Evolutionary conservation across 345 rosid species (phyloP), one percentile per base, ranked within the genome.

Genomic region (Isatis tinctoria): DNA sequence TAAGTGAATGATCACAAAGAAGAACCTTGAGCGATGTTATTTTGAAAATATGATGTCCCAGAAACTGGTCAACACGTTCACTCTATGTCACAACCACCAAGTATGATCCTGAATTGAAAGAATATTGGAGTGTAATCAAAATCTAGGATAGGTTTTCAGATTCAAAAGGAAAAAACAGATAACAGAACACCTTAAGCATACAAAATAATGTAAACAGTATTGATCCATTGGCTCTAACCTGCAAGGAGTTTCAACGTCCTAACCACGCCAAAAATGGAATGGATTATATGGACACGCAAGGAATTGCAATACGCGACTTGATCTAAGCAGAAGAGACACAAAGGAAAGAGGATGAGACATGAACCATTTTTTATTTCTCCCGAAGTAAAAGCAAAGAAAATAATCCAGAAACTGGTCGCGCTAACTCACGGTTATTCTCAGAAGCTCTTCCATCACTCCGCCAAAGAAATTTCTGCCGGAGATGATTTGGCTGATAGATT

Each of bases 211-310:
- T 13, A n/a, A 14, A 52, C n/a, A n/a, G n/a, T n/a, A n/a, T 10
- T 51, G 20, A 14, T 51, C n/a, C n/a, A n/a, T n/a, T n/a, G n/a
- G n/a, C n/a, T 66, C 18, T 60, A 72, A 90, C 98, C 97, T 78
- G 97, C 97, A 18, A 95, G 81, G 48, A 95, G 97, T 88, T 89
- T 95, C 60, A 95, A 82, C 96, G 92, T 82, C 56, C 99, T 98
- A 59, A 89, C 86, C 9, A 95, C 83, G 20, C 99, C 98, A 63
- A 74, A 95, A 66, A 95, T 81, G 3, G 90, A 72, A 65, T 62
- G 84, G 77, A 92, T 89, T 73, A 86, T 95, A 11, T 98, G 99
- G 14, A 89, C 96, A 14, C 98, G 92, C 78, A 92, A 60, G 30
- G 88, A 78, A 67, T 71, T 76, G 77, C 88, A 83, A 72, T 87